These are phyloP conservation scores for Chaetomiaceae sp. DNA, from an alignment of 2,329 filamentous ascomycete genomes.

Conservation along the genomic window DNA sequence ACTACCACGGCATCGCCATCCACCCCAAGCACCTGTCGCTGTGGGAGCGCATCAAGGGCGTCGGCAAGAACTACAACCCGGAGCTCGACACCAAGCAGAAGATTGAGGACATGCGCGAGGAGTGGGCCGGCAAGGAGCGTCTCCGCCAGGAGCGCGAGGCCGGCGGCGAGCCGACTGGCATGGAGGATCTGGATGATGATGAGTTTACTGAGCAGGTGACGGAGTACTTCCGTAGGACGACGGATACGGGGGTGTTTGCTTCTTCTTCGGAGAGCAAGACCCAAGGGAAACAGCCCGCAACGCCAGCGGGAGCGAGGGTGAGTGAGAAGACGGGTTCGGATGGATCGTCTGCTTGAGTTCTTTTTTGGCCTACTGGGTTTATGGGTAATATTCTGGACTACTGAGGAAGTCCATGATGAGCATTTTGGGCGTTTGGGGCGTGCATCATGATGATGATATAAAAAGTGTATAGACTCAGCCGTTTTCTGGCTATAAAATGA, in stretches of 20 bases:
- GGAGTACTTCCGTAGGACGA: constrained; percentile 47
- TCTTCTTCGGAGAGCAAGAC: background rate
- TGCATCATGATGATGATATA: too few relatives aligned
- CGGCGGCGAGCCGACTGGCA: constrained; percentile 29
- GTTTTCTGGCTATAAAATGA: too few relatives aligned
- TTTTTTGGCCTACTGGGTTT: too few relatives aligned
- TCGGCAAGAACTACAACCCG: constrained; percentile 78
- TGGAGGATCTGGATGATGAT: constrained; percentile 37
- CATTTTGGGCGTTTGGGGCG: too few relatives aligned
- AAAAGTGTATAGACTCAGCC: too few relatives aligned
- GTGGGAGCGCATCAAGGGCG: constrained; percentile 78
- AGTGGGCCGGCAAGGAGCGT: constrained; percentile 55
- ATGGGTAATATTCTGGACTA: too few relatives aligned
- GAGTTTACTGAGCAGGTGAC: constrained; percentile 51
- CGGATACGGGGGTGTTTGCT: constrained; percentile 4
- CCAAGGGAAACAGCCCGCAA: background rate
- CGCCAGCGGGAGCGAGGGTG: background rate
- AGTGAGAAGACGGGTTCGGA: constrained; percentile 16
- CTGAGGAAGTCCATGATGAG: too few relatives aligned
- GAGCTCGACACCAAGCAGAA: constrained; percentile 77
- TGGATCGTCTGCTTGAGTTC: too few relatives aligned
- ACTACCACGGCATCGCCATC: constrained; percentile 92
- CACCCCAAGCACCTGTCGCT: constrained; percentile 83
- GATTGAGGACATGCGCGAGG: constrained; percentile 72
- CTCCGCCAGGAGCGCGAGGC: constrained; percentile 34